Conservation (phyloP, 1,139 yeast genomes). For the Debaryomyces udenii region DNA sequence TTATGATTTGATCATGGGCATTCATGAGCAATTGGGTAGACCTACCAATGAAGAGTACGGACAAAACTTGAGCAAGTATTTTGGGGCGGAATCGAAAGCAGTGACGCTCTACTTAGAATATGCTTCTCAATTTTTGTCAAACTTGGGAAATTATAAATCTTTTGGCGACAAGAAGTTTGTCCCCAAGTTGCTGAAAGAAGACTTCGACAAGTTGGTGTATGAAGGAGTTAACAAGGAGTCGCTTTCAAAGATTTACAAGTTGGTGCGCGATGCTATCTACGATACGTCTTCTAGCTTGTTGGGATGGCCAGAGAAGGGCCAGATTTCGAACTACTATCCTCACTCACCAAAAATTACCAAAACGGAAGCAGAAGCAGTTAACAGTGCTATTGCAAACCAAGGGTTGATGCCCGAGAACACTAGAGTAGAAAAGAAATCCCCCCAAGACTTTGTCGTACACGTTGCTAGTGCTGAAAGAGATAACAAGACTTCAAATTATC, state of each 20-base stretch:
- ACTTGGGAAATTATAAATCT: constrained; percentile 85
- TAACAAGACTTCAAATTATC: constrained; percentile 49
- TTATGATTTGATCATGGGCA: constrained; percentile 62
- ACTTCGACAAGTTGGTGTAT: constrained; percentile 51
- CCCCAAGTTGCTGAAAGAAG: constrained; percentile 56
- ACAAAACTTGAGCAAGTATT: constrained; percentile 21
- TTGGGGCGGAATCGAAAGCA: constrained; percentile 29
- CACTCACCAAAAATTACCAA: constrained; percentile 54
- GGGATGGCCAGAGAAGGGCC: constrained; percentile 82
- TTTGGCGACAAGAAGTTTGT: constrained; percentile 88
- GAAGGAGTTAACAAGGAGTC: constrained; percentile 41
- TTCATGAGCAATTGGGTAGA: constrained; percentile 56
- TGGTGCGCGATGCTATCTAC: constrained; percentile 54
- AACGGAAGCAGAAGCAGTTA: constrained; percentile 66
- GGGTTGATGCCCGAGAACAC: constrained; percentile 85
- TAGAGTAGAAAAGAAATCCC: constrained; percentile 58
- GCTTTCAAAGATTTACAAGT: constrained; percentile 42
- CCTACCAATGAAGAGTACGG: constrained; percentile 52
- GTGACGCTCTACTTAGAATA: constrained; percentile 67
- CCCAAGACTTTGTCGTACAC: constrained; percentile 50
- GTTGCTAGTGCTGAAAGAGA: constrained; percentile 60
- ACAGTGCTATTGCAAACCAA: constrained; percentile 58
- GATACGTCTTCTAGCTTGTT: constrained; percentile 54
- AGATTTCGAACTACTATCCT: constrained; percentile 71
- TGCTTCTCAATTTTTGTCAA: constrained; percentile 76